Base-by-base conservation (phyloP, 106 monocot genomes). In the Agapanthus africanus region DNA sequence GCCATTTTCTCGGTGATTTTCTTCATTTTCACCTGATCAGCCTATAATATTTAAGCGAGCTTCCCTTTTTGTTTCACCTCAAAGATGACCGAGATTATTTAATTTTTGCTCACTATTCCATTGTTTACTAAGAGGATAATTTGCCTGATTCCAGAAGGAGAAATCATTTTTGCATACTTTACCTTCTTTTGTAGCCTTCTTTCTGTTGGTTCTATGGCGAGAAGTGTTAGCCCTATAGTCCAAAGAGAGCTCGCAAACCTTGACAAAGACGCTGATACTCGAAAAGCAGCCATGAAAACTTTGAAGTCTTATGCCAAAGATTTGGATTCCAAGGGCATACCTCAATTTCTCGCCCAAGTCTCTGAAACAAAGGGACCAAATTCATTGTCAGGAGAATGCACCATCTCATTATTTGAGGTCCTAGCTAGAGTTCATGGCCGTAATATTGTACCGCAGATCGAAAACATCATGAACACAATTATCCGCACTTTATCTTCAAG, bases 321-420 rank as follows among this genome's bases (percentile, higher is more conserved):
- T 69, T 77, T 95, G 40, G 91, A 95, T 59, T 73, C 81, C 47
- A 91, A 88, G 70, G 76, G 80, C 61, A 83, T 95, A 31, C 91
- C 95, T 30, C 78, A 76, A 21, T 95, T 95, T 65, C 83, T 95
- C 4, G 85, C 95, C 14, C 85, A 91, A 62, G 95, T 91, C 34
- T 89, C 95, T 15, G 84, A 84, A 74, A 84, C 78, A 50, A 86
- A 87, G 38, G 88, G 79, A 23, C 74, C 60, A 2, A 82, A 78
- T 2, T 54, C 78, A 6, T 66, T 80, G 47, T 78, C 80, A 4
- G 92, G 89, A 2, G 91, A 97, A 52, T 87, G 81, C 71, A 87
- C 92, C 31, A 97, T 97, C 31, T 97, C 95, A 15, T 84, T 97
- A 23, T 97, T 86, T 44, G 95, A 97, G 50, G 92, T 97, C 27